A percentile compares a stretch with the other conserved stretches of the same genome.
phyloP scores from a whole-genome alignment of 345 rosid species.

The Geranium rotundifolium region DNA sequence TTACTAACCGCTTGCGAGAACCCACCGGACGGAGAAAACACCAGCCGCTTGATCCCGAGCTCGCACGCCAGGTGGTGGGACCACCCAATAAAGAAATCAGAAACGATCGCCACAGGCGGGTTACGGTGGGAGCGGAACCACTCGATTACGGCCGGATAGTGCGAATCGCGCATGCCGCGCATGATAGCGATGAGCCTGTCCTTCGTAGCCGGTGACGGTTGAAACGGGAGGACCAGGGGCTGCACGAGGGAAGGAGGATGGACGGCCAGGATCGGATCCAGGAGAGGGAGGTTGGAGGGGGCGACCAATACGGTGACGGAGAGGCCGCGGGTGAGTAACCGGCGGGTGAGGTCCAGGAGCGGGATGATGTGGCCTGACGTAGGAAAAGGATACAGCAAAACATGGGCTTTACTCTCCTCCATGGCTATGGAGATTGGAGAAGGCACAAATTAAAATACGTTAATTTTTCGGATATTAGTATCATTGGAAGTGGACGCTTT shows the following conservation, averaged over 20 bases:
- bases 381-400: slow-evolving; percentile 35
- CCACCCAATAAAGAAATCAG: slow-evolving; percentile 71
- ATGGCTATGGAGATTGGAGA: slow-evolving; percentile 8
- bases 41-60: slow-evolving; percentile 30
- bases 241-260: slow-evolving; percentile 19
- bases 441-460: slow-evolving; percentile 18
- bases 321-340: slow-evolving; percentile 33
- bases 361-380: slow-evolving; percentile 58
- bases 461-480: no score
- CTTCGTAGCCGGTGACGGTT: neutral
- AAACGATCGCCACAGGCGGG: slow-evolving; percentile 49
- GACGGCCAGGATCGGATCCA: slow-evolving; percentile 27
- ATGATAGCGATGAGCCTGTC: slow-evolving; percentile 9
- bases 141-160: slow-evolving; percentile 22
- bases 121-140: slow-evolving; percentile 35
- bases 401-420: no score
- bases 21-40: slow-evolving; percentile 49
- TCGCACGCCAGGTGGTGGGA: slow-evolving; percentile 32
- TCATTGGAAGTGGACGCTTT: no score
- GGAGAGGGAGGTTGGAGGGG: slow-evolving; percentile 26
- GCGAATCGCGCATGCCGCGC: slow-evolving; percentile 23
- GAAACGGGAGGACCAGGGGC: slow-evolving; percentile 22
- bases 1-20: slow-evolving; percentile 15
- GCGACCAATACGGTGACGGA: slow-evolving; percentile 36
- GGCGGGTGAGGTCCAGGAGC: slow-evolving; percentile 52